Percentiles rank a stretch among this genome's conserved stretches.
Evolutionary conservation across 1,284 basidiomycete genomes (phyloP).

Genomic region (Trichosporon coremiiforme): DNA sequence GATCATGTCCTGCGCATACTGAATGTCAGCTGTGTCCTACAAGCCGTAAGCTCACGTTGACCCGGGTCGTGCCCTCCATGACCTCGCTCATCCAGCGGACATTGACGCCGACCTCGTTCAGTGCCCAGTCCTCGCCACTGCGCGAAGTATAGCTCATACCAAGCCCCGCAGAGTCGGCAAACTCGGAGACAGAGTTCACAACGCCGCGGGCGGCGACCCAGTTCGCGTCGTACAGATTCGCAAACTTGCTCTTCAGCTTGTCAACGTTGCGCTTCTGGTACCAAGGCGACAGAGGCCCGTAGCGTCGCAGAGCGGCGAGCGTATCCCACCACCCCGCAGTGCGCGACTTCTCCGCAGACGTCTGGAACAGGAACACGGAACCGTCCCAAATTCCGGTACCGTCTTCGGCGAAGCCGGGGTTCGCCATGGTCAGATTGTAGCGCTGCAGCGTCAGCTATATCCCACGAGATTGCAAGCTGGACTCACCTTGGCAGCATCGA

Average conservation of each 20-base stretch:
- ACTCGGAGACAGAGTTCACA: conserved; percentile 41
- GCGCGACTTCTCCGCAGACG: conserved; percentile 52
- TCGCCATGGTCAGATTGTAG: conserved; percentile 69
- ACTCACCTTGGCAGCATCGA: conserved; percentile 76
- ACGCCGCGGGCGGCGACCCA: conserved; percentile 43
- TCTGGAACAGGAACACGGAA: conserved; percentile 67
- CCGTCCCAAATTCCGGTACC: conserved; percentile 65
- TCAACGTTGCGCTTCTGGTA: conserved; percentile 59
- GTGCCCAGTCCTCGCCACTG: conserved; percentile 66
- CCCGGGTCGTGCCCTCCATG: conserved; percentile 78
- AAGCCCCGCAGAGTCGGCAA: conserved; percentile 43
- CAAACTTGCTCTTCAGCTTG: conserved; percentile 38
- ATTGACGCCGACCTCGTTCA: conserved; percentile 55
- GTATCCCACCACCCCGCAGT: conserved; percentile 68
- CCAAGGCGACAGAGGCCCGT: conserved; percentile 72
- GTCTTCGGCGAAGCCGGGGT: conserved; percentile 58
- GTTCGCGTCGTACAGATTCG: conserved; percentile 43
- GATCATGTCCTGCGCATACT: conserved; percentile 65
- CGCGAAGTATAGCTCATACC: conserved; percentile 59
- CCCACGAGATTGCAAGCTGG: conserved; percentile 56
- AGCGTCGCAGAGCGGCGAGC: conserved; percentile 73
- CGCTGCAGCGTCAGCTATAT: conserved; percentile 51
- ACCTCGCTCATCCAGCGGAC: conserved; percentile 75
- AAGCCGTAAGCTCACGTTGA: conserved; percentile 66
- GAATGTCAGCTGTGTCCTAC: conserved; percentile 11